These are phyloP conservation scores for Vigna reflexopilosa DNA, from an alignment of 306 rosid species.

Conservation along the genomic window DNA sequence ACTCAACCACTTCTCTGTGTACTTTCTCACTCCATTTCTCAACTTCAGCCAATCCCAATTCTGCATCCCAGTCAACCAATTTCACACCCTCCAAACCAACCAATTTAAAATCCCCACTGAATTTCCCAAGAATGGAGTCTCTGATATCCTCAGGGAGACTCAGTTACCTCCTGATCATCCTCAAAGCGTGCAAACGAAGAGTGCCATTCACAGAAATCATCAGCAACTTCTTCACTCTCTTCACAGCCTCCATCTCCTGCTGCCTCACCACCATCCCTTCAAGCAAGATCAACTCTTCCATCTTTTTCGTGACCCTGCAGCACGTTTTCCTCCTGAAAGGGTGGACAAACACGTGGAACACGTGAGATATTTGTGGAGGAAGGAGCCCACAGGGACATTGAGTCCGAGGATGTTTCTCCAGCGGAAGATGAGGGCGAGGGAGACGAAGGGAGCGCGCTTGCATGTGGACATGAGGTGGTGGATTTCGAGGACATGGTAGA, in stretches of 20 bases:
- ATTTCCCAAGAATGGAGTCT: conserved; percentile 65
- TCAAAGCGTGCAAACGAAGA: conserved; percentile 72
- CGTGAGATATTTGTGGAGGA: conserved; percentile 64
- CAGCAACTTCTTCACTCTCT: conserved; percentile 63
- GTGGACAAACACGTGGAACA: conserved; percentile 70
- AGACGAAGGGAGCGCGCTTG: conserved; percentile 69
- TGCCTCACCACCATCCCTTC: conserved; percentile 55
- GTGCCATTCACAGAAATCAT: conserved; percentile 65
- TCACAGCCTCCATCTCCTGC: conserved; percentile 60
- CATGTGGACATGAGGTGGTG: conserved; percentile 59
- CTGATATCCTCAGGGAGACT: conserved; percentile 79
- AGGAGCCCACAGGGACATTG: conserved; percentile 54
- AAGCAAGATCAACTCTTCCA: conserved; percentile 51
- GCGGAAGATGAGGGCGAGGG: conserved; percentile 69
- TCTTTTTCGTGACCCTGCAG: conserved; percentile 56
- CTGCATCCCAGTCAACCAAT: conserved; percentile 56
- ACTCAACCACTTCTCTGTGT: conserved; percentile 80
- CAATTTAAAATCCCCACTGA: conserved; percentile 55
- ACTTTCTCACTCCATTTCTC: conserved; percentile 80
- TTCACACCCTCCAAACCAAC: conserved; percentile 69
- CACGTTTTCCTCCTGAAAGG: conserved; percentile 64
- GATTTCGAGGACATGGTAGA: conserved; percentile 56
- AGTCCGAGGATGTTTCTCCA: conserved; percentile 68
- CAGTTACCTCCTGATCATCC: conserved; percentile 69
- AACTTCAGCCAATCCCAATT: conserved; percentile 52